A percentile compares a stretch with the other conserved stretches of the same genome.
phyloP scores from a whole-genome alignment of 768 basidiomycete species.

The Serendipita vermifera region DNA sequence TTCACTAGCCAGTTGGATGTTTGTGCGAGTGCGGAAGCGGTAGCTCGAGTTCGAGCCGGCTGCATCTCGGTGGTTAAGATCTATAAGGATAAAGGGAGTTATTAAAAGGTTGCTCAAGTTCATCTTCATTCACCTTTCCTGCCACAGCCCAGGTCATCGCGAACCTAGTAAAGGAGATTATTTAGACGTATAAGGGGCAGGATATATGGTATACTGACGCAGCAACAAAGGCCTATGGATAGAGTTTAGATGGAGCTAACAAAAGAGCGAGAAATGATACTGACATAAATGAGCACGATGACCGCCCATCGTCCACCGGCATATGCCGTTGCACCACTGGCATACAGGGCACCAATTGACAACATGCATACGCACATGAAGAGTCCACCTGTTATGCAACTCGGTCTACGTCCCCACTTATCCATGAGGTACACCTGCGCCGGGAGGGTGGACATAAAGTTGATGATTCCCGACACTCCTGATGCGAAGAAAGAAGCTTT shows the following conservation, averaged over 20 bases:
- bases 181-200: too few species aligned
- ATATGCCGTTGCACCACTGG: slow-evolving; percentile 23
- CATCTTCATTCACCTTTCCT: slow-evolving; percentile 13
- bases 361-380: slow-evolving; percentile 29
- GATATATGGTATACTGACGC: too few species aligned
- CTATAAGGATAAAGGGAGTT: too few species aligned
- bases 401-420: slow-evolving; percentile 27
- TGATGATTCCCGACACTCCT: slow-evolving; percentile 36
- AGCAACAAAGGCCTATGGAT: slow-evolving; percentile 27
- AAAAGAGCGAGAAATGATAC: background rate
- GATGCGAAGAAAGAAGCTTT: slow-evolving; percentile 38
- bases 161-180: too few species aligned
- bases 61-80: slow-evolving; percentile 36
- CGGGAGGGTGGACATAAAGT: slow-evolving; percentile 28
- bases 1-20: slow-evolving; percentile 35
- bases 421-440: slow-evolving; percentile 29
- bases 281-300: slow-evolving; percentile 33
- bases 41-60: slow-evolving; percentile 34
- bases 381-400: slow-evolving; percentile 33
- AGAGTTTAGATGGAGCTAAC: background rate
- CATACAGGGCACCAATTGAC: slow-evolving; percentile 34
- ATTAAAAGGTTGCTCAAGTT: too few species aligned
- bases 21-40: slow-evolving; percentile 30
- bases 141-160: slow-evolving; percentile 33
- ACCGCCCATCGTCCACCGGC: slow-evolving; percentile 28